Base-by-base conservation (phyloP, 805 yeast species). In the Cyberlindnera misumaiensis region DNA sequence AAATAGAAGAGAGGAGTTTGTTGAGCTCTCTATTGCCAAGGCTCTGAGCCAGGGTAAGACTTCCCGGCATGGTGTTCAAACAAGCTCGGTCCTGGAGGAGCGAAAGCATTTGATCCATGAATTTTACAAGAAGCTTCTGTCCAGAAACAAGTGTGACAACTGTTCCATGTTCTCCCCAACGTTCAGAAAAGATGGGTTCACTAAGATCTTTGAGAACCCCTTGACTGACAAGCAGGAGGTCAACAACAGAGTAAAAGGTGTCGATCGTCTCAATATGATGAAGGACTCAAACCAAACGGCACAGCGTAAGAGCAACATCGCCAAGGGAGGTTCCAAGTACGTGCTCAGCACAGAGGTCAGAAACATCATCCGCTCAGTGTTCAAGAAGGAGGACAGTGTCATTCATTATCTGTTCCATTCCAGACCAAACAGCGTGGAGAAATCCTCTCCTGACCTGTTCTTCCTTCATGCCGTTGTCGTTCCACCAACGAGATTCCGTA, bases 131-230 rank as follows among this genome's bases (percentile, higher is more conserved):
- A 75, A 75, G 51, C 62, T 89, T 35, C 64, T 85, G 46, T 62
- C 83, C 34, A 77, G 96, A 62, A 80, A 88, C 40, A 84, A 80
- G 62, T 93, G 99, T 74, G 95, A 86, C 54, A 88, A 89, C 63
- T 93, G 99, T 73, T 86, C 88, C 32, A 85, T 89, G 95, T 85
- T 70, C 61, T 87, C 96, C 32, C 97, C 99, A 39, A 70, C 82
- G 27, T 90, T 82, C 69, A 79, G 98, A 65, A 90, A 89, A 55
- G 99, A 93, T 59, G 98, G 98, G 0, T 82, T 78, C 56, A 75
- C 89, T 45, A 93, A 94, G 67, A 78, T 93, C 46, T 93, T 93
- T 55, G 97, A 93, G 65, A 80, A 79, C 48, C 78, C 94, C 5
- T 71, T 94, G 49, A 73, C 73, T 35, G 96, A 86, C 36, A 86